Percentiles rank a stretch among this genome's conserved stretches.
Evolutionary conservation across 202 grass and related monocot genomes (phyloP).

Genomic region (Cymbopogon flexuosus): DNA sequence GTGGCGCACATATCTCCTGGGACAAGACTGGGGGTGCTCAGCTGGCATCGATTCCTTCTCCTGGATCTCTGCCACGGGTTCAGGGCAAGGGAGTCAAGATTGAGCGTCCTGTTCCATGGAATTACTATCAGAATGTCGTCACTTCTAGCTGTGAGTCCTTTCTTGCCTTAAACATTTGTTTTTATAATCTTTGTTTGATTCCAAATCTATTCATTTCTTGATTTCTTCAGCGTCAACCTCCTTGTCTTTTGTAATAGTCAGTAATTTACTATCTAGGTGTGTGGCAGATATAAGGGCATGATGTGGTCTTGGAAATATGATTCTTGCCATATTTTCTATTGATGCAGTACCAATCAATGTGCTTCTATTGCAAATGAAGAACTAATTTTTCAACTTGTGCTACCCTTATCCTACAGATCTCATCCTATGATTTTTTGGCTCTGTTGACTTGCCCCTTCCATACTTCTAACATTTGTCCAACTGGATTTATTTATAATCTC

Average conservation of each 20-base stretch:
- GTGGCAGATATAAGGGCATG: conserved; percentile 11
- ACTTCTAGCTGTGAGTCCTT: conserved; percentile 92
- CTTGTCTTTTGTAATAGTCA: background rate
- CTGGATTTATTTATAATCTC: background rate
- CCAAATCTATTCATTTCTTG: background rate
- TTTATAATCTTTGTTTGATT: background rate
- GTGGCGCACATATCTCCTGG: conserved; percentile 87
- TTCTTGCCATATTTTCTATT: background rate
- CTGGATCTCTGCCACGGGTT: conserved; percentile 64
- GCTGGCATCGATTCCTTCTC: conserved; percentile 51
- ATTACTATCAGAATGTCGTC: conserved; percentile 97
- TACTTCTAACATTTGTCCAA: background rate
- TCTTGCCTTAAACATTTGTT: conserved; percentile 21
- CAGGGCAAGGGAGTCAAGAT: conserved; percentile 60
- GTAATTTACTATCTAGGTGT: background rate
- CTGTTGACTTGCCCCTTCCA: background rate
- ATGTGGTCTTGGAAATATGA: background rate
- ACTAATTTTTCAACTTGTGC: background rate
- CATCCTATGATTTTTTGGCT: background rate
- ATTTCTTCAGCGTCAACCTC: conserved; percentile 3
- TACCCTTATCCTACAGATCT: background rate
- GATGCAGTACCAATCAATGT: conserved; percentile 6
- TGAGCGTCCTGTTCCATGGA: conserved; percentile 87
- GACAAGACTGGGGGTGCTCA: conserved; percentile 86
- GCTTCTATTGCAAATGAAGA: background rate